phyloP scores from a whole-genome alignment of 2,329 filamentous ascomycete genomes.

The Monosporascus sp. region DNA sequence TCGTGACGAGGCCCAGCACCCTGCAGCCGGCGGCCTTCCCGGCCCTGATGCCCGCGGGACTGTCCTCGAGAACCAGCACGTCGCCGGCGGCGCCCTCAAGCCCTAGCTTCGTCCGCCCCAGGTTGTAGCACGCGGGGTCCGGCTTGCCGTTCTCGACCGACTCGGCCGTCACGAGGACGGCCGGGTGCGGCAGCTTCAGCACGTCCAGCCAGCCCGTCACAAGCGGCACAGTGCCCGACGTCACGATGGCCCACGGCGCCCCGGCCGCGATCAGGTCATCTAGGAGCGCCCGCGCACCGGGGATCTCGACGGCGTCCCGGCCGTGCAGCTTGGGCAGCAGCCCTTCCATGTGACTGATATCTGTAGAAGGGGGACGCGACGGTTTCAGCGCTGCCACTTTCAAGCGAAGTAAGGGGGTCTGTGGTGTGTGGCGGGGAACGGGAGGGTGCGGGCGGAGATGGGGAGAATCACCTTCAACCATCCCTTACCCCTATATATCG shows the following conservation, averaged over 20 bases:
- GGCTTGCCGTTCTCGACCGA: conserved; percentile 73
- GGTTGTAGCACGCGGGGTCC: conserved; percentile 66
- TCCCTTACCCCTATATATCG: neutral
- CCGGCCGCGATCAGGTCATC: conserved; percentile 55
- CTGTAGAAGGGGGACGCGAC: conserved; percentile 37
- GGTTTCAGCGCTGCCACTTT: neutral
- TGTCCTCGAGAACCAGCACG: conserved; percentile 81
- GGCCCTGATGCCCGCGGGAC: conserved; percentile 75
- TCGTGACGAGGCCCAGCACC: conserved; percentile 80
- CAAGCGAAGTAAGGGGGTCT: conserved; percentile 1
- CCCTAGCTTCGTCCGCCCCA: conserved; percentile 60
- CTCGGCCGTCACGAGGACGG: conserved; percentile 68
- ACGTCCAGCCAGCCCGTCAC: conserved; percentile 68
- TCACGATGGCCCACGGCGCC: conserved; percentile 82
- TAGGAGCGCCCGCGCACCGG: conserved; percentile 70
- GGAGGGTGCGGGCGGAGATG: conserved; percentile 1
- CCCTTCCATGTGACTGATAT: conserved; percentile 74
- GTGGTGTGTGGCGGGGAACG: conserved; percentile 1
- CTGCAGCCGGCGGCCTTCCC: conserved; percentile 83
- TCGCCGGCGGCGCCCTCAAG: conserved; percentile 40
- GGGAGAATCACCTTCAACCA: neutral
- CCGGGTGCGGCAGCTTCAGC: conserved; percentile 59
- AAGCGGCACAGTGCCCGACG: conserved; percentile 63
- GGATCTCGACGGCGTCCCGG: conserved; percentile 75
- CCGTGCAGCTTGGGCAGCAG: conserved; percentile 73